These are phyloP conservation scores for Candida maris DNA, from an alignment of 805 yeast species.

Conservation along the genomic window DNA sequence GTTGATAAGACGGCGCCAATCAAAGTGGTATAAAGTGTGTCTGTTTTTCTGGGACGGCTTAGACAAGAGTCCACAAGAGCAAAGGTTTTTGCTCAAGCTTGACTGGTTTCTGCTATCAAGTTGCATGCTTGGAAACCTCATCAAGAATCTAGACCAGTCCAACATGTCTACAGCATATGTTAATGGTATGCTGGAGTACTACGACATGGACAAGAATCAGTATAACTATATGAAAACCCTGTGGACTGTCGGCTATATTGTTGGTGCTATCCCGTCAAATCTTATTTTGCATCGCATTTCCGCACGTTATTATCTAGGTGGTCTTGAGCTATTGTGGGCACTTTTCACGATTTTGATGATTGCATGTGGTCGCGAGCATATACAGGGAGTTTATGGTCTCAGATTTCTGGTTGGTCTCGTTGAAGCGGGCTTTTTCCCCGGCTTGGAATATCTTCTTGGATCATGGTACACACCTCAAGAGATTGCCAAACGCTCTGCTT, in stretches of 20 bases:
- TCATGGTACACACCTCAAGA: conserved; percentile 34
- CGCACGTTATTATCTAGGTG: conserved; percentile 43
- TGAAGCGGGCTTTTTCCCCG: conserved; percentile 49
- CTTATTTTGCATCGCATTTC: conserved; percentile 38
- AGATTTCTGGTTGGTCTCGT: conserved; percentile 40
- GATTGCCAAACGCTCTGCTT: conserved; percentile 32
- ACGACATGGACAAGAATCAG: conserved; percentile 51
- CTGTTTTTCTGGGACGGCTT: conserved; percentile 27
- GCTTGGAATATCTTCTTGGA: conserved; percentile 41
- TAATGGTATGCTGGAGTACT: conserved; percentile 55
- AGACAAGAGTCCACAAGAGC: conserved; percentile 37
- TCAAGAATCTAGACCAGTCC: conserved; percentile 57
- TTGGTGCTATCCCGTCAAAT: conserved; percentile 47
- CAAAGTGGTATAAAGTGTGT: conserved; percentile 6
- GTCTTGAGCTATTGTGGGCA: conserved; percentile 44
- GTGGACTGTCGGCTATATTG: conserved; percentile 50
- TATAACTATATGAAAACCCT: conserved; percentile 42
- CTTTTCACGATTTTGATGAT: conserved; percentile 37
- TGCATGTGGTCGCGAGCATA: conserved; percentile 24
- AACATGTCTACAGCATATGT: conserved; percentile 64
- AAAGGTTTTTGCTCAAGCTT: conserved; percentile 41
- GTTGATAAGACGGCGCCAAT: conserved; percentile 5
- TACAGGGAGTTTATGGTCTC: conserved; percentile 28
- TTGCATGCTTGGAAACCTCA: conserved; percentile 60
- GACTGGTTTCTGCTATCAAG: conserved; percentile 47